These are phyloP conservation scores for Trichoderma polysporum DNA, from an alignment of 2,329 filamentous ascomycete species.

Conservation along the genomic window DNA sequence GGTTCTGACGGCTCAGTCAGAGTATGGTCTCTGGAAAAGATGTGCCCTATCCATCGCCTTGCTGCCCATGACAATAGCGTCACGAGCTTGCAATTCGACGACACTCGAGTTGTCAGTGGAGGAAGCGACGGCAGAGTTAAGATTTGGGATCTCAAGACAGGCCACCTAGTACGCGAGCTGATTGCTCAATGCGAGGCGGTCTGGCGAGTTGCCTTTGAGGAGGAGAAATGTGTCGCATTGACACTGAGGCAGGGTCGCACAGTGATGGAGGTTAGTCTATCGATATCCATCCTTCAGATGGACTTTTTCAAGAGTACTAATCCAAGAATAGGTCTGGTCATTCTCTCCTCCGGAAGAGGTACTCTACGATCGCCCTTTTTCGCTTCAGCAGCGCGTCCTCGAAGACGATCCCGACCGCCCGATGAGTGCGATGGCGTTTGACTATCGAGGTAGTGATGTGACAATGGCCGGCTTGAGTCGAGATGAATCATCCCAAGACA, in stretches of 20 bases:
- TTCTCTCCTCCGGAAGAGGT: conserved; percentile 83
- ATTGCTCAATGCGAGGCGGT: conserved; percentile 91
- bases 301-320: neutral
- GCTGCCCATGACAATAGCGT: conserved; percentile 98
- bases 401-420: conserved; percentile 50
- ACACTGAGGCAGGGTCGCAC: conserved; percentile 81
- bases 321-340: conserved; percentile 72
- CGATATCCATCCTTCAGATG: neutral
- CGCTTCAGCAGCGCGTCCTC: conserved; percentile 47
- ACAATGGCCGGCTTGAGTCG: conserved; percentile 33
- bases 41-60: conserved; percentile 87
- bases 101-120: conserved; percentile 90
- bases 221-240: conserved; percentile 96
- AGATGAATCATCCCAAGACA: conserved; percentile 45
- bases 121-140: conserved; percentile 98
- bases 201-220: conserved; percentile 97
- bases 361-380: conserved; percentile 53
- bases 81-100: conserved; percentile 95
- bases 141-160: conserved; percentile 94
- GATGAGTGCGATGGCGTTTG: conserved; percentile 50
- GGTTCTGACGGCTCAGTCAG: conserved; percentile 94
- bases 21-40: conserved; percentile 91
- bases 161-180: conserved; percentile 85
- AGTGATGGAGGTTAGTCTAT: conserved; percentile 84
- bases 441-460: conserved; percentile 39